phyloP scores from a whole-genome alignment of 768 basidiomycete genomes.

The Leccinum imitatum region DNA sequence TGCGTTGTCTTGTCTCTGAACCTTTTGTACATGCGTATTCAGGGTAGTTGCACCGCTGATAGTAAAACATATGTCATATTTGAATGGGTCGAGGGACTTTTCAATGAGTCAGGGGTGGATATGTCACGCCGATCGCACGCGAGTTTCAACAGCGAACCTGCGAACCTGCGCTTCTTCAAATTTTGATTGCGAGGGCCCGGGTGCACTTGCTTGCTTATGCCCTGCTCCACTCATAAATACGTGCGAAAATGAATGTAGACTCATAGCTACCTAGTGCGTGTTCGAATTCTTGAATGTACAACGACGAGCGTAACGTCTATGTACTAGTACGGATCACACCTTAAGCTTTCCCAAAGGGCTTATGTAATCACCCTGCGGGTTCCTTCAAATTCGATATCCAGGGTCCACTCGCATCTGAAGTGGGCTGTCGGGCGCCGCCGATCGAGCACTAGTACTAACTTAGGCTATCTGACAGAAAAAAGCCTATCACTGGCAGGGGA shows the following conservation, averaged over 20 bases:
- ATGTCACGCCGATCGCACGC: background rate
- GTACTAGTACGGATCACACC: too few species aligned
- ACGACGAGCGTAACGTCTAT: too few species aligned
- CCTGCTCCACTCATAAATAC: background rate
- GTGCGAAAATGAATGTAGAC: background rate
- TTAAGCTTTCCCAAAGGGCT: too few species aligned
- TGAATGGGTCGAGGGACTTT: background rate
- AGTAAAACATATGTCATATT: background rate
- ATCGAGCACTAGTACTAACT: too few species aligned
- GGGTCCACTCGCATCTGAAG: too few species aligned
- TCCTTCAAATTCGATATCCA: too few species aligned
- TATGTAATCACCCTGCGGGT: too few species aligned
- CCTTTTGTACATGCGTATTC: background rate
- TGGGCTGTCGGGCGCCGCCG: too few species aligned
- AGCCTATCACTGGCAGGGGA: background rate
- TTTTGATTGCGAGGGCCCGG: too few species aligned
- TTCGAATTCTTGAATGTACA: background rate
- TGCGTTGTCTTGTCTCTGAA: background rate
- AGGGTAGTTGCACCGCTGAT: background rate
- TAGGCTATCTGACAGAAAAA: too few species aligned
- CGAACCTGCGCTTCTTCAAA: too few species aligned
- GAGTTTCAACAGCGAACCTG: too few species aligned
- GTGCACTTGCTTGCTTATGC: background rate
- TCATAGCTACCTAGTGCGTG: background rate
- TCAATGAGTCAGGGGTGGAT: background rate